Percentiles rank a stretch among this genome's conserved stretches.
Conservation (phyloP, 2,329 filamentous ascomycete genomes). For the Ophiosphaerella korrae region DNA sequence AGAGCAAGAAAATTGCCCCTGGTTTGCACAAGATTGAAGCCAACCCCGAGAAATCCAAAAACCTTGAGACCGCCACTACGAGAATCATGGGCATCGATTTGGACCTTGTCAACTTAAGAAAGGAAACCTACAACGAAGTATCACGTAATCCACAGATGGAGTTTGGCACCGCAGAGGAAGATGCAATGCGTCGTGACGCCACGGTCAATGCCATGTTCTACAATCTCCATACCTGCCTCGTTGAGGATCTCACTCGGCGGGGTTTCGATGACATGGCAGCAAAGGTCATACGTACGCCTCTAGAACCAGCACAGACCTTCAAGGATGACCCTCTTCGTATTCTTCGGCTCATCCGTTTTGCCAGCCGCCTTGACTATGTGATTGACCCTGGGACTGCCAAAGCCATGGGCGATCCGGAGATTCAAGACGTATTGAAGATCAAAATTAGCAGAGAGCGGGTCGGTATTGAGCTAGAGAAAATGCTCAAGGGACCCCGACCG, state of each 20-base stretch:
- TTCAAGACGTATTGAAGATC: constrained; percentile 75
- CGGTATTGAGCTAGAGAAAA: constrained; percentile 87
- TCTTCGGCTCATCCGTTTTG: constrained; percentile 85
- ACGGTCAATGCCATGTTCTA: constrained; percentile 97
- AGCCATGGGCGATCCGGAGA: constrained; percentile 79
- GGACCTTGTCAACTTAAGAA: constrained; percentile 91
- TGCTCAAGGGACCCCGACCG: constrained; percentile 73
- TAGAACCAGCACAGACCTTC: constrained; percentile 90
- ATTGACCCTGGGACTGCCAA: constrained; percentile 73
- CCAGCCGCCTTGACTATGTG: constrained; percentile 77
- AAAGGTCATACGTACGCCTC: constrained; percentile 78
- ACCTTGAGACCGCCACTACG: constrained; percentile 89
- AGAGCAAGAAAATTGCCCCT: constrained; percentile 64
- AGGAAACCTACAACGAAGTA: constrained; percentile 87
- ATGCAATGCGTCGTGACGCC: constrained; percentile 86
- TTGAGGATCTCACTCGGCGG: constrained; percentile 82
- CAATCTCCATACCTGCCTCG: constrained; percentile 76
- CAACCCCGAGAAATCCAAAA: constrained; percentile 96
- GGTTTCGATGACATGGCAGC: constrained; percentile 76
- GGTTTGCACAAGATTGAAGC: constrained; percentile 85
- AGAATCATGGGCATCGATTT: constrained; percentile 85
- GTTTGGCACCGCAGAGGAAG: constrained; percentile 89
- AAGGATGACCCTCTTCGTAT: constrained; percentile 91
- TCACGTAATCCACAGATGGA: constrained; percentile 91
- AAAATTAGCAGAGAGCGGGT: constrained; percentile 95